A percentile compares a stretch with the other conserved stretches of the same genome.
Evolutionary conservation across 805 yeast genomes (phyloP).

Genomic region (Metschnikowia henanensis): DNA sequence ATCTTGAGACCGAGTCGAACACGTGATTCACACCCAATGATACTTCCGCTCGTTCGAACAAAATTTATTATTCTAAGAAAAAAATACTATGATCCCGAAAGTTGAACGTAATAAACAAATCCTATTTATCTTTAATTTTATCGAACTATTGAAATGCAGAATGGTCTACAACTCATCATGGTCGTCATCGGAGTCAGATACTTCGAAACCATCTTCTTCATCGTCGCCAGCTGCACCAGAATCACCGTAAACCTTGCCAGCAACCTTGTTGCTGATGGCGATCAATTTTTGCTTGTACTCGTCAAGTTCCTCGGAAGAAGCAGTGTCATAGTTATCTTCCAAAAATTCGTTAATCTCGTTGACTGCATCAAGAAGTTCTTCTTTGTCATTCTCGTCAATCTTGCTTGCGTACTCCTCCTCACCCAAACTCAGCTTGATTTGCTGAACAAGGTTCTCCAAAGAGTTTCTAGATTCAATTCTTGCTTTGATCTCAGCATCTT

Average conservation of each 20-base stretch:
- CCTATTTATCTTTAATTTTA: not conserved
- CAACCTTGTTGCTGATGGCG: constrained; percentile 86
- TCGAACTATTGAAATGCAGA: not conserved
- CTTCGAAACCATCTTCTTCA: constrained; percentile 23
- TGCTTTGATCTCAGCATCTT: constrained; percentile 22
- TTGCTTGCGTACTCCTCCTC: constrained; percentile 40
- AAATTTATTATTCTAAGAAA: too few species aligned
- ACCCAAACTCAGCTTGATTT: constrained; percentile 15
- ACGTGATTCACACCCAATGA: constrained; percentile 9
- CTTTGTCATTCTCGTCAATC: constrained; percentile 88
- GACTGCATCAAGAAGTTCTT: constrained; percentile 81
- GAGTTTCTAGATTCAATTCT: constrained; percentile 22
- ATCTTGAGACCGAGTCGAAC: constrained; percentile 6
- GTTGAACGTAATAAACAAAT: too few species aligned
- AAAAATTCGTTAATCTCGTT: constrained; percentile 86
- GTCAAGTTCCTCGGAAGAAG: constrained; percentile 89
- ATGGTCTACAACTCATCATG: constrained; percentile 43
- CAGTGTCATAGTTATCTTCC: constrained; percentile 72
- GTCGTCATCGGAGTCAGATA: constrained; percentile 32
- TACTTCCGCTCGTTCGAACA: not conserved
- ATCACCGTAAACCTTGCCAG: constrained; percentile 64
- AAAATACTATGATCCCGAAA: not conserved
- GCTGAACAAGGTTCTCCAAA: constrained; percentile 20
- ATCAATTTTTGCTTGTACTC: constrained; percentile 86
- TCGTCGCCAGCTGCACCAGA: constrained; percentile 48